These are phyloP conservation scores for Yarrowia hollandica DNA, from an alignment of 805 yeast genomes.

Conservation along the genomic window DNA sequence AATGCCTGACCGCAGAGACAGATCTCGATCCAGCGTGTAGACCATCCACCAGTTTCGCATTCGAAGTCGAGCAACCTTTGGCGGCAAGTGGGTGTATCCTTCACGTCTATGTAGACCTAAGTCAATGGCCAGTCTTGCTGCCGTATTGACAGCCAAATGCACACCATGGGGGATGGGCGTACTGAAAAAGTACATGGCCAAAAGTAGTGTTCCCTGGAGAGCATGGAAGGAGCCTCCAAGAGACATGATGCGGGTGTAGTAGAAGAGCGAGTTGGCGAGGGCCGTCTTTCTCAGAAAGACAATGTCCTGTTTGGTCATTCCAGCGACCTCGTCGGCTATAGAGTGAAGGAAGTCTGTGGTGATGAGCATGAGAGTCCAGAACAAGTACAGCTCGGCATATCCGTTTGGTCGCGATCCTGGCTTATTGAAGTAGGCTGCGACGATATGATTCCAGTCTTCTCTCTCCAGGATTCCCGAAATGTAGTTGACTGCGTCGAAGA, in stretches of 20 bases:
- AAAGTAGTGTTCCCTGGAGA: slow-evolving; percentile 51
- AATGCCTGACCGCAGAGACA: slow-evolving; percentile 49
- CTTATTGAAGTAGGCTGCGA: not conserved
- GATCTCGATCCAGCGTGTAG: slow-evolving; percentile 49
- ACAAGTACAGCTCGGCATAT: slow-evolving; percentile 14
- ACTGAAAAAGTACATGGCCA: slow-evolving; percentile 44
- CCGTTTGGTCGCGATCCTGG: slow-evolving; percentile 10
- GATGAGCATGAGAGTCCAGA: slow-evolving; percentile 20
- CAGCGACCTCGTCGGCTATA: not conserved
- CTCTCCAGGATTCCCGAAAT: slow-evolving; percentile 1
- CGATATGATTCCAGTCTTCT: slow-evolving; percentile 23
- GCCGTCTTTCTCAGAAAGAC: not conserved
- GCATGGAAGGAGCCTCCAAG: slow-evolving; percentile 54
- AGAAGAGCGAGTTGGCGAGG: slow-evolving; percentile 49
- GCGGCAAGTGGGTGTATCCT: slow-evolving; percentile 43
- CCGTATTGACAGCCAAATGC: slow-evolving; percentile 45
- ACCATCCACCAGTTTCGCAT: slow-evolving; percentile 53
- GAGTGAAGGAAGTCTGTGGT: not conserved
- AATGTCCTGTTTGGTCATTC: not conserved
- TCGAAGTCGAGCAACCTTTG: slow-evolving; percentile 44
- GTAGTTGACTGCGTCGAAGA: slow-evolving; percentile 19
- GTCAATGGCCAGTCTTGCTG: slow-evolving; percentile 56
- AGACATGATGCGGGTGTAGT: slow-evolving; percentile 53
- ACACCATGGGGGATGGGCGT: slow-evolving; percentile 37
- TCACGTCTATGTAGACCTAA: slow-evolving; percentile 57